Evolutionary conservation across 2,329 filamentous ascomycete species (phyloP), one percentile per base, ranked within the genome.

Genomic region (Penicillium sp.): DNA sequence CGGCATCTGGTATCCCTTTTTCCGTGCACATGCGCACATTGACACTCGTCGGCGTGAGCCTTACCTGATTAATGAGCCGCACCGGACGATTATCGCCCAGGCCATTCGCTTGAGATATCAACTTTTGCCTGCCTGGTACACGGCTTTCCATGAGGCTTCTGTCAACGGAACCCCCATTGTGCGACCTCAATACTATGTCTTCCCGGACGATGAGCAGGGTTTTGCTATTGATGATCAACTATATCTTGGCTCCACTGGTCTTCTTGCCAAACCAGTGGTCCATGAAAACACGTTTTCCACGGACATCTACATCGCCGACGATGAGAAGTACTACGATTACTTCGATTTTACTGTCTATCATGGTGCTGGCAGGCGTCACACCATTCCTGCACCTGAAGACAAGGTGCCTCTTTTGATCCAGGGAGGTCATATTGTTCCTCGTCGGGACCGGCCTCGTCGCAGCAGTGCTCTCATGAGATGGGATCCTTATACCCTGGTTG

Each of bases 1-100:
- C 22, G 92, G 92, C 45, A 85, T 86, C 39, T 98, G 94, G 73
- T 96, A 96, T 63, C 92, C 92, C 6, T 98, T 96, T 72, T 94
- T 96, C 84, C 85, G 92, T 45, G 92, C 80, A 1, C 92, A 98
- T 61, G 92, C 92, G 5, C 92, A 98, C 64, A 96, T 96, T 44
- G 92, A 98, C 59, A 85, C 92, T 26, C 86, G 92, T 30, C 84
- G 92, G 16, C 84, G 92, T 35, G 92, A 98, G 68, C 92, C 92
- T 2, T 98, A 96, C 60, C 72, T 96, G 41, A 74, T 82, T 8
- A 84, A 85, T 8, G 84, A 92, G 44, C 88, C 89, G 1, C 88
- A 95, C 66, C 85, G 80, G 3, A 75, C 76, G 35, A 93, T 95
- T 61, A 85, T 95, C 56, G 86, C 87, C 0, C 79, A 90, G 44